Evolutionary conservation across 1,139 yeast genomes (phyloP).

Genomic region (Yamadazyma taylorii): DNA sequence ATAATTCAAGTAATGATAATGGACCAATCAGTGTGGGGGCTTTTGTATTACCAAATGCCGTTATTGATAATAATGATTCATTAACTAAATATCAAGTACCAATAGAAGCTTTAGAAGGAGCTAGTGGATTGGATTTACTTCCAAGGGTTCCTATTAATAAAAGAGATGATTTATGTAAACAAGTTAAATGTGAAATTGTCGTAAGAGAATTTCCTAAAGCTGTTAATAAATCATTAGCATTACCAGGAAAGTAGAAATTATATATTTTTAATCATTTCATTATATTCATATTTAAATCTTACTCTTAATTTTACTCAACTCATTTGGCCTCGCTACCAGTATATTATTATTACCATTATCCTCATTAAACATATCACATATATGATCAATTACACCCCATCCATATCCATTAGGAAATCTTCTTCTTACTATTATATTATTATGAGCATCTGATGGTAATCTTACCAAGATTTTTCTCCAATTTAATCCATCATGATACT

Average conservation of each 20-base stretch:
- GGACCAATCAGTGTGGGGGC: constrained; percentile 78
- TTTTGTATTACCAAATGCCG: constrained; percentile 86
- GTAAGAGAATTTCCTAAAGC: constrained; percentile 78
- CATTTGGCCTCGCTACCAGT: constrained; percentile 1
- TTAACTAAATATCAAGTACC: constrained; percentile 83
- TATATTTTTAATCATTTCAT: not conserved
- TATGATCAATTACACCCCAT: constrained; percentile 79
- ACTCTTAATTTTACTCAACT: constrained; percentile 12
- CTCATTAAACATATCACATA: constrained; percentile 23
- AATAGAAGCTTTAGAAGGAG: constrained; percentile 80
- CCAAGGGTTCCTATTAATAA: constrained; percentile 62
- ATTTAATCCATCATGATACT: constrained; percentile 72
- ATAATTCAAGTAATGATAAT: constrained; percentile 25
- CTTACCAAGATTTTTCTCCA: constrained; percentile 94
- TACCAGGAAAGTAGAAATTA: constrained; percentile 20
- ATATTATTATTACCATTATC: too few species aligned
- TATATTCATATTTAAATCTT: constrained; percentile 11
- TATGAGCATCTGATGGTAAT: constrained; percentile 92
- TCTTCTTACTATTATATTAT: constrained; percentile 86
- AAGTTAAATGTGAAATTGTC: constrained; percentile 73
- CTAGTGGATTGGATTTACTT: constrained; percentile 81
- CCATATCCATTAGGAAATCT: constrained; percentile 93
- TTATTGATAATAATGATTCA: constrained; percentile 68
- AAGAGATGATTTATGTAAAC: constrained; percentile 72
- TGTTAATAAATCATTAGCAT: constrained; percentile 27